Base-by-base conservation (phyloP, 2,329 filamentous ascomycete genomes). In the Tolypocladium cylindrosporum region DNA sequence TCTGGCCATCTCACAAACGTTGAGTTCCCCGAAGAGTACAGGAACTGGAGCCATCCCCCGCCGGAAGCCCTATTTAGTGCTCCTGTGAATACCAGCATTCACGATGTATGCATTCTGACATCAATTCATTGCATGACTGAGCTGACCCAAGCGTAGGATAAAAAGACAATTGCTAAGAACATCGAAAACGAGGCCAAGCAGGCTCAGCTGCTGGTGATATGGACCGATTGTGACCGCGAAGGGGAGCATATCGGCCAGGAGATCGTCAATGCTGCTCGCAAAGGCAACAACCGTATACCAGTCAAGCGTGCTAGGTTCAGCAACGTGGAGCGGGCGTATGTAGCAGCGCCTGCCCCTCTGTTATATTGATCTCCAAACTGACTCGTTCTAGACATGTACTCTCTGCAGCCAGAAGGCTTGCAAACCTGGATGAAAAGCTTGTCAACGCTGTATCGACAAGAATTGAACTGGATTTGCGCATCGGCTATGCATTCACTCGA, bases 161-260 rank as follows among this genome's bases (percentile, higher is more conserved):
- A 92, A 68, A 86, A 86, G 66, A 76, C 80, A 1, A 88, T 99
- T 61, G 91, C 92, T 11, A 80, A 86, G 39, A 99, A 99, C 68
- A 94, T 99, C 66, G 83, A 87, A 64, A 76, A 81, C 1, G 87
- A 96, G 71, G 93, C 94, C 21, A 81, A 81, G 60, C 81, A 82
- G 68, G 81, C 86, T n/a, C 82, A 80, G 57, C 84, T 87, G 14
- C 79, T 99, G 39, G 93, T 95, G 72, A 97, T 99, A 65, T 99
- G 94, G 94, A 99, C 94, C 0, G 94, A 99, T 79, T 97, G 94
- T 73, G 94, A 99, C 78, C 86, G 92, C 57, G 94, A 99, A 78
- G 94, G 94, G 41, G 94, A 99, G 71, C 89, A 97, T 69, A 99
- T 99, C 64, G 94, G 94, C 8, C 82, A 88, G 43, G 93, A 99